These are phyloP conservation scores for Candida tetrigidarum DNA, from an alignment of 1,139 yeast genomes.

Conservation along the genomic window DNA sequence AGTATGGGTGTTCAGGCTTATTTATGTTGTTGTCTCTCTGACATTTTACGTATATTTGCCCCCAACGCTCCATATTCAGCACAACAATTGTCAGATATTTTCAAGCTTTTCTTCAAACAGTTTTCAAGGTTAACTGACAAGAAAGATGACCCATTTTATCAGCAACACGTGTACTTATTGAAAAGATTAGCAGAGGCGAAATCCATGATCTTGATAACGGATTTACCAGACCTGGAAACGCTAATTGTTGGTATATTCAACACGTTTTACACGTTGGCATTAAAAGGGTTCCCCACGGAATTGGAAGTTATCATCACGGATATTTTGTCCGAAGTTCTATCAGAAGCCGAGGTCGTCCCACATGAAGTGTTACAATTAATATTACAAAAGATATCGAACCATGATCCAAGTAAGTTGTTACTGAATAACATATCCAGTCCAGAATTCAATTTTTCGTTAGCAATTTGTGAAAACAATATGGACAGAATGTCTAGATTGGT, in stretches of 20 bases:
- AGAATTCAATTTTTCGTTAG: constrained; percentile 68
- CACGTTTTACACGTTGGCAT: constrained; percentile 59
- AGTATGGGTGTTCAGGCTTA: constrained; percentile 75
- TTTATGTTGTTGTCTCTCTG: constrained; percentile 76
- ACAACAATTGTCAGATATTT: constrained; percentile 61
- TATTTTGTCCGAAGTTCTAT: constrained; percentile 73
- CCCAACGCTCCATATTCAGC: constrained; percentile 92
- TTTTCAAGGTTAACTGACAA: constrained; percentile 59
- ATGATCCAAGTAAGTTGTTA: constrained; percentile 23
- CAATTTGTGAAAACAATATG: constrained; percentile 70
- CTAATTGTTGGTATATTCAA: constrained; percentile 62
- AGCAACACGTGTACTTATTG: constrained; percentile 68
- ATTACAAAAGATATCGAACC: constrained; percentile 49
- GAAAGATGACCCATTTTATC: constrained; percentile 61
- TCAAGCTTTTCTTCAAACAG: constrained; percentile 65
- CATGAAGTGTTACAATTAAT: constrained; percentile 63
- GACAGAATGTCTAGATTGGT: constrained; percentile 80
- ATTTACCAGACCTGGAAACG: constrained; percentile 64
- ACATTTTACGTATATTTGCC: constrained; percentile 76
- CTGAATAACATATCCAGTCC: constrained; percentile 42
- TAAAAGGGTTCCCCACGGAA: constrained; percentile 42
- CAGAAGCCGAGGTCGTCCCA: constrained; percentile 77
- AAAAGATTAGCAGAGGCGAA: constrained; percentile 77
- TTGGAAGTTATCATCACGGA: constrained; percentile 67
- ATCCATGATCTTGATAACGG: constrained; percentile 78